Conservation (phyloP, 768 basidiomycete species). For the Mycena indigotica region DNA sequence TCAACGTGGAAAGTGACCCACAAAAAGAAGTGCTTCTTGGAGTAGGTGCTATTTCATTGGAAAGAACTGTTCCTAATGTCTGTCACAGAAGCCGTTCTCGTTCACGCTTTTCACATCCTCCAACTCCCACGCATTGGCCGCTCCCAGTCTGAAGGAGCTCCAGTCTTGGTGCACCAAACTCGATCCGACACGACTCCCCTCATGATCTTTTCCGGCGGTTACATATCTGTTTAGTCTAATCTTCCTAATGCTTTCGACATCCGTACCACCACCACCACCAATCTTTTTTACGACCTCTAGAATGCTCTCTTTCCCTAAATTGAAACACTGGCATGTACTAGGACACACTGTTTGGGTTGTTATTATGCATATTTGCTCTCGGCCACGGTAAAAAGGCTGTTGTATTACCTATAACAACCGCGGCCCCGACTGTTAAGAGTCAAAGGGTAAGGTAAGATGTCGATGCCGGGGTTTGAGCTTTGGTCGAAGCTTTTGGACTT, state of each 20-base stretch:
- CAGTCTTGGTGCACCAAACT: constrained; percentile 83
- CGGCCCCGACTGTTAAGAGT: too few relatives aligned
- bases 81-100: constrained; percentile 71
- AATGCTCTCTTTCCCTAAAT: constrained; percentile 20
- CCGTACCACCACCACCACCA: too few relatives aligned
- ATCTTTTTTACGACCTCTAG: too few relatives aligned
- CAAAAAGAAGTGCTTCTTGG: constrained; percentile 87
- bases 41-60: constrained; percentile 48
- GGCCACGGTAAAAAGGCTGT: not conserved
- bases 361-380: constrained; percentile 13
- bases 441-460: too few relatives aligned
- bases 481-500: too few relatives aligned
- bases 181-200: constrained; percentile 73
- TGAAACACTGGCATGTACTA: too few relatives aligned
- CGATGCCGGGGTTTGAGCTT: too few relatives aligned
- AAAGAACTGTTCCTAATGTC: constrained; percentile 7
- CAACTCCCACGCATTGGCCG: constrained; percentile 88
- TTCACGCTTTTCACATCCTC: constrained; percentile 92
- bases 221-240: constrained; percentile 4
- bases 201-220: constrained; percentile 27
- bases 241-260: constrained; percentile 20
- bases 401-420: not conserved
- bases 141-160: constrained; percentile 79
- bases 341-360: constrained; percentile 12
- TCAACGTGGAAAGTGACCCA: constrained; percentile 83